Percentiles rank a stretch among this genome's conserved stretches.
Evolutionary conservation across 2,329 filamentous ascomycete genomes (phyloP).

Genomic region (Trichoderma pleuroti): DNA sequence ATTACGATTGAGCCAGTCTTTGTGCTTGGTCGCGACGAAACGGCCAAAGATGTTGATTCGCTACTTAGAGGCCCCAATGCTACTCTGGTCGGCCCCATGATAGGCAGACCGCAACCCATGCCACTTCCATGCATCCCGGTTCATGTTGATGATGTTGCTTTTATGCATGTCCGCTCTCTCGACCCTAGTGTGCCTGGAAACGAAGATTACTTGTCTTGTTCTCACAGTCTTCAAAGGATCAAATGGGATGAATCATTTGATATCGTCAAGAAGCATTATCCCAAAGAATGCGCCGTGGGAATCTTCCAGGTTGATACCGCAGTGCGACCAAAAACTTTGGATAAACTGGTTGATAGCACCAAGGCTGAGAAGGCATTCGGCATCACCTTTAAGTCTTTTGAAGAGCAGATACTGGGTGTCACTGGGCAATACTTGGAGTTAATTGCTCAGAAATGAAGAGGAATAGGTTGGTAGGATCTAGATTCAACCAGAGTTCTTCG

Average conservation of each 20-base stretch:
- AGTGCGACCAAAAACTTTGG: background rate
- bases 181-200: background rate
- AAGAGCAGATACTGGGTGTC: slow-evolving; percentile 34
- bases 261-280: slow-evolving; percentile 15
- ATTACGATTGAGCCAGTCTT: slow-evolving; percentile 36
- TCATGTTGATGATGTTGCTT: slow-evolving; percentile 21
- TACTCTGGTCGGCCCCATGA: slow-evolving; percentile 32
- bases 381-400: slow-evolving; percentile 31
- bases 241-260: background rate
- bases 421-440: slow-evolving; percentile 35
- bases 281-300: background rate
- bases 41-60: slow-evolving; percentile 10
- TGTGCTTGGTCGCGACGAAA: slow-evolving; percentile 36
- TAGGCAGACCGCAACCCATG: slow-evolving; percentile 27
- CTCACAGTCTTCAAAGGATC: background rate
- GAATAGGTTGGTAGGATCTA: background rate
- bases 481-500: no score
- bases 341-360: slow-evolving; percentile 24
- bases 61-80: slow-evolving; percentile 33
- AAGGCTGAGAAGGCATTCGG: slow-evolving; percentile 33
- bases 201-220: slow-evolving; percentile 5
- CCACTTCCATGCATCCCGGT: slow-evolving; percentile 25
- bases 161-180: slow-evolving; percentile 13
- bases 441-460: background rate
- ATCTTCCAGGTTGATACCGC: slow-evolving; percentile 5